Percentiles rank a stretch among this genome's conserved stretches.
Conservation (phyloP, 345 rosid genomes). For the Trapa incisa region DNA sequence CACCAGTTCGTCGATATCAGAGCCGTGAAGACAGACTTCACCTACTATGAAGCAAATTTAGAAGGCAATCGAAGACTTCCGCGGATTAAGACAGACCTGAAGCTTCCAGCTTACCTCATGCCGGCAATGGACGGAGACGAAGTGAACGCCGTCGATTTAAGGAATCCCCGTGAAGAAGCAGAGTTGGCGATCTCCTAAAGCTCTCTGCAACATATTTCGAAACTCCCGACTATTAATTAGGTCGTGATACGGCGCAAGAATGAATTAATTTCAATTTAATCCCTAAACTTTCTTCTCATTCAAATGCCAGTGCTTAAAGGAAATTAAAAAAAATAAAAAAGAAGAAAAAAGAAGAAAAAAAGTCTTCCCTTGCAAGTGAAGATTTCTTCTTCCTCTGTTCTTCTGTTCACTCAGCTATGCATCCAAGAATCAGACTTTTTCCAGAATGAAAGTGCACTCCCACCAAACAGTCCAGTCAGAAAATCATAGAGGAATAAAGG, state of each 20-base stretch:
- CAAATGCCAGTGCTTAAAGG: neutral
- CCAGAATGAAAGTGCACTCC: neutral
- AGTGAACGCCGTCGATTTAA: neutral
- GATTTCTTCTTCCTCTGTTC: neutral
- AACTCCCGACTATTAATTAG: neutral
- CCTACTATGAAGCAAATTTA: neutral
- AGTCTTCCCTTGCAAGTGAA: too few relatives aligned
- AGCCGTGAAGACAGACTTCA: neutral
- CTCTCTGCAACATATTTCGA: neutral
- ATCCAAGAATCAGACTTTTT: neutral
- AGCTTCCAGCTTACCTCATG: constrained; percentile 1
- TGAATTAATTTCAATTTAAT: neutral
- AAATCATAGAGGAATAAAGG: constrained; percentile 1
- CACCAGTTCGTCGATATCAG: neutral
- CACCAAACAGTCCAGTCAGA: neutral
- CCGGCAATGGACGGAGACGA: neutral
- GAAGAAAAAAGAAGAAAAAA: too few relatives aligned
- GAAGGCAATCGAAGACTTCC: neutral
- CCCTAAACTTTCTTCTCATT: neutral
- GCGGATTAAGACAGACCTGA: neutral
- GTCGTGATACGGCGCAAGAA: neutral
- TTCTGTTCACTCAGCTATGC: neutral
- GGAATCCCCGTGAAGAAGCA: neutral
- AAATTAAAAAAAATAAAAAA: too few relatives aligned
- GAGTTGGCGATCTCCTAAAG: too few relatives aligned